Conservation (phyloP, 2,329 filamentous ascomycete genomes). For the Xylaria polymorpha region DNA sequence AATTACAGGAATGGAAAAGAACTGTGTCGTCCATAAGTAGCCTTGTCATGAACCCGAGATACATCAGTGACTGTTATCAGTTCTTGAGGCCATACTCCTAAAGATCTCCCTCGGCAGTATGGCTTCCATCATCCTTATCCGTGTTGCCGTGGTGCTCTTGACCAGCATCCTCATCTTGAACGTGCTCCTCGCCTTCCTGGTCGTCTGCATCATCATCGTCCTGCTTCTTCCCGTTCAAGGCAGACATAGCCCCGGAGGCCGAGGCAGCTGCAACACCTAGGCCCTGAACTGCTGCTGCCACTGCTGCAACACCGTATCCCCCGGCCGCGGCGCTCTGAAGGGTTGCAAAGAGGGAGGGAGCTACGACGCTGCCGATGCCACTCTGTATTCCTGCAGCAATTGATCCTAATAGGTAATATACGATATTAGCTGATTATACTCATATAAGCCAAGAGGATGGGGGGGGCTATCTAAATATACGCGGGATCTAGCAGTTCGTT, state of each 20-base stretch:
- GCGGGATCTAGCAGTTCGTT: neutral
- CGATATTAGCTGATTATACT: neutral
- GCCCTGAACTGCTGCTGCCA: slow-evolving; percentile 36
- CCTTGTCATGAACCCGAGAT: neutral
- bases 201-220: neutral
- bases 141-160: neutral
- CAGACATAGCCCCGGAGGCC: neutral
- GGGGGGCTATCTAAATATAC: neutral
- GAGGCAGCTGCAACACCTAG: slow-evolving; percentile 21
- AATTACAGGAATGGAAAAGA: neutral
- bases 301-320: slow-evolving; percentile 42
- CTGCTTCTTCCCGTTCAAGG: neutral
- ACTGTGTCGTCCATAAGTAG: neutral
- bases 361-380: slow-evolving; percentile 40
- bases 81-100: neutral
- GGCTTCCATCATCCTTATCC: neutral
- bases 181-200: neutral
- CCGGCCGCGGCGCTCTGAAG: slow-evolving; percentile 43
- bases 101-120: neutral
- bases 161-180: neutral
- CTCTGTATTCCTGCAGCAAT: slow-evolving; percentile 39
- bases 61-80: neutral
- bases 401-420: slow-evolving; percentile 34
- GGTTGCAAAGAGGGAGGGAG: slow-evolving; percentile 40
- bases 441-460: neutral